Conservation (phyloP, 192 early-diverging fungal species). For the Entrophospora sp. region DNA sequence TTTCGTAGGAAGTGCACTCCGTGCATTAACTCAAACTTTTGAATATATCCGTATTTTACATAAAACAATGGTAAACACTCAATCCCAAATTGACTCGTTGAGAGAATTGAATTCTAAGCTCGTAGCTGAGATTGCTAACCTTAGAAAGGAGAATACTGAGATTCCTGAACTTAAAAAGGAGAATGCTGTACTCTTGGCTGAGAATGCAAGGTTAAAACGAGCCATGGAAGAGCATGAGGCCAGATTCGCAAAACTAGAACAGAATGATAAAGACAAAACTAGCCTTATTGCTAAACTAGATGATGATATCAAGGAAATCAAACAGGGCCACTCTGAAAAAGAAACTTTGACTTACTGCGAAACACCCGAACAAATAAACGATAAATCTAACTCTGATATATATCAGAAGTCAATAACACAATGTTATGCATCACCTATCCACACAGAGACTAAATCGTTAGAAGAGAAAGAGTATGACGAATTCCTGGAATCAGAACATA, state of each 20-base stretch:
- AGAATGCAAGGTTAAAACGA: neutral
- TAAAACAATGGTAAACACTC: neutral
- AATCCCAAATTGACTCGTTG: slow-evolving; percentile 5
- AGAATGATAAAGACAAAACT: slow-evolving; percentile 5
- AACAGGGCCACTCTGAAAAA: neutral
- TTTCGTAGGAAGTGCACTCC: neutral
- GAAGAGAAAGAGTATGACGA: too few relatives aligned
- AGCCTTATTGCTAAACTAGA: neutral
- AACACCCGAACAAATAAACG: neutral
- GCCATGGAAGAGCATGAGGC: neutral
- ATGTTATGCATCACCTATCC: too few relatives aligned
- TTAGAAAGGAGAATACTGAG: neutral
- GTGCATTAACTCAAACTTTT: neutral
- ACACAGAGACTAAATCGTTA: too few relatives aligned
- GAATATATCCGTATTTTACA: neutral
- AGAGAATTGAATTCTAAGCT: too few relatives aligned
- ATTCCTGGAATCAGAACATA: too few relatives aligned
- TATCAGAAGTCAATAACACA: too few relatives aligned
- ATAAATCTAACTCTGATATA: neutral
- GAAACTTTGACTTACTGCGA: neutral
- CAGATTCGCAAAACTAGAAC: slow-evolving; percentile 7
- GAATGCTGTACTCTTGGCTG: neutral
- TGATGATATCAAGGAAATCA: neutral
- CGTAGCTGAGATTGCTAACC: too few relatives aligned
- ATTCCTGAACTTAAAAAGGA: slow-evolving; percentile 5